These are phyloP conservation scores for Scedosporium boydii DNA, from an alignment of 2,329 filamentous ascomycete genomes.

Conservation along the genomic window DNA sequence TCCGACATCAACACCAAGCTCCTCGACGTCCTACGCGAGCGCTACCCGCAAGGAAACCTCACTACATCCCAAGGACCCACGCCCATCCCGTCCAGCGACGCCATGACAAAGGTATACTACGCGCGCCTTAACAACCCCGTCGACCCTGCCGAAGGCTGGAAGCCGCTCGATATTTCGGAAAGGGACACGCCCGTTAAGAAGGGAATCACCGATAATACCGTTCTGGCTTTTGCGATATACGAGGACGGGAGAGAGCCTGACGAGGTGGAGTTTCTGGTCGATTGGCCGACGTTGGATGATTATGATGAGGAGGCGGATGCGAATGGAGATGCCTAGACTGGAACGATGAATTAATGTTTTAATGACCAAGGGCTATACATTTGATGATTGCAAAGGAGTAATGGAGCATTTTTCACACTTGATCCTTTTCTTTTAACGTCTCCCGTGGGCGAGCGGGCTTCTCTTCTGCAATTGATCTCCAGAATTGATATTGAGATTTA, in stretches of 20 bases:
- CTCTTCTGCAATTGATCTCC: background rate
- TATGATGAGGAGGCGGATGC: slow-evolving; percentile 16
- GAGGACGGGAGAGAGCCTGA: slow-evolving; percentile 27
- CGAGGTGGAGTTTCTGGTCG: slow-evolving; percentile 32
- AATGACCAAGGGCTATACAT: background rate
- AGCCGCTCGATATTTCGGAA: slow-evolving; percentile 27
- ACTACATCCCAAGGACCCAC: slow-evolving; percentile 24
- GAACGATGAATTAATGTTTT: background rate
- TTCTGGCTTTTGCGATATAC: slow-evolving; percentile 39
- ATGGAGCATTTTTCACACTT: background rate
- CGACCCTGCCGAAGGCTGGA: slow-evolving; percentile 41
- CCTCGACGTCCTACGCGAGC: slow-evolving; percentile 44
- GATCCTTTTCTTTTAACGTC: background rate
- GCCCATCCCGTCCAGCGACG: slow-evolving; percentile 21
- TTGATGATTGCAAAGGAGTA: background rate
- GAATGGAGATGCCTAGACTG: background rate
- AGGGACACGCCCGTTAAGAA: slow-evolving; percentile 29
- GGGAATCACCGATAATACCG: slow-evolving; percentile 35
- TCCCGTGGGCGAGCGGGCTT: too few relatives aligned
- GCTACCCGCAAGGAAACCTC: slow-evolving; percentile 43
- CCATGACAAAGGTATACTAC: slow-evolving; percentile 33
- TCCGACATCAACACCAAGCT: slow-evolving; percentile 48
- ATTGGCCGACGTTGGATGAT: slow-evolving; percentile 34
- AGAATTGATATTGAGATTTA: background rate
- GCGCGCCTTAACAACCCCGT: slow-evolving; percentile 32